A percentile compares a stretch with the other conserved stretches of the same genome.
Evolutionary conservation across 371 early-diverging fungal genomes (phyloP).

Genomic region (Rhizopus sp.): DNA sequence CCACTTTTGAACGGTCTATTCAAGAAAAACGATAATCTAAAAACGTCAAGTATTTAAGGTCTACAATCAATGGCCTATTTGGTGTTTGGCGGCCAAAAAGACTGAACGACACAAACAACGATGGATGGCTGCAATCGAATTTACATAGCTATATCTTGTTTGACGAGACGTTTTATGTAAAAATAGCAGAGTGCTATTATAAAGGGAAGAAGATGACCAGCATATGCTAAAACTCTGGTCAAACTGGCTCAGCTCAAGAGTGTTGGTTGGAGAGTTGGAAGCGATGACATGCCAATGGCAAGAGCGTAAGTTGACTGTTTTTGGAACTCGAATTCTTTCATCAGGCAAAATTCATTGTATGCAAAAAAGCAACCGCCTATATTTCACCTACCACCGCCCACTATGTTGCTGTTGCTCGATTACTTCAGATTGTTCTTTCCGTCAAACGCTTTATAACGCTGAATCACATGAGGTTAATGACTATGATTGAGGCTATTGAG

Average conservation of each 20-base stretch:
- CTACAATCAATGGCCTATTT: too few relatives aligned
- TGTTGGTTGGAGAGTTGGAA: slow-evolving; percentile 3
- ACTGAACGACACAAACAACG: too few relatives aligned
- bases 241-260: background rate
- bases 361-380: background rate
- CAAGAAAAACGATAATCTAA: too few relatives aligned
- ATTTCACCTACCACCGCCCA: background rate
- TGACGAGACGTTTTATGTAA: too few relatives aligned
- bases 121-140: too few relatives aligned
- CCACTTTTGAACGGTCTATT: too few relatives aligned
- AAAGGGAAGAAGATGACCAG: slow-evolving; percentile 4
- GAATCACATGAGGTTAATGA: slow-evolving; percentile 8
- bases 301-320: background rate
- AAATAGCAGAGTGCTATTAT: too few relatives aligned
- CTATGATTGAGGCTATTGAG: slow-evolving; percentile 3
- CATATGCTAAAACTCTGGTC: slow-evolving; percentile 9
- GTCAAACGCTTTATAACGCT: slow-evolving; percentile 2
- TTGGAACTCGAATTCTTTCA: slow-evolving; percentile 2
- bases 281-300: slow-evolving; percentile 8
- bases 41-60: too few relatives aligned
- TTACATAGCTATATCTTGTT: too few relatives aligned
- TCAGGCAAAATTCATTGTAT: background rate
- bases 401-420: slow-evolving; percentile 1
- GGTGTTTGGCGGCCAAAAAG: too few relatives aligned
- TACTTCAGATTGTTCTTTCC: background rate